Base-by-base conservation (phyloP, 2,329 filamentous ascomycete genomes). In the Diaporthe ampelina region DNA sequence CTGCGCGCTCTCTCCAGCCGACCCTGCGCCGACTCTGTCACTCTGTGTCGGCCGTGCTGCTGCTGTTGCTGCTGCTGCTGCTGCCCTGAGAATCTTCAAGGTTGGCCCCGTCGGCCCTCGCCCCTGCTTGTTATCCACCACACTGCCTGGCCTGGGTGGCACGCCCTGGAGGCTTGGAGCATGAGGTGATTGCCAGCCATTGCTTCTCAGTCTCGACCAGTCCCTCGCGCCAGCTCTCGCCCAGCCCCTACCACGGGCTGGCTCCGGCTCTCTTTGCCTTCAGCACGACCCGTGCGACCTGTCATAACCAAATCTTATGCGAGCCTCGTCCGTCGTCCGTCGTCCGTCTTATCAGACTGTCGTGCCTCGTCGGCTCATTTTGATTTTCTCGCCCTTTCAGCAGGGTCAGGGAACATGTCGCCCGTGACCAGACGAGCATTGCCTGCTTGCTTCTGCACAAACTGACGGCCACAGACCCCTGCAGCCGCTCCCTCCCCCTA, bases 261-360 rank as follows among this genome's bases (percentile, higher is more conserved):
- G 61, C 61, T 67, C 43, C 45, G 61, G 35, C 61, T 43, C 26
- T 65, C 43, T 48, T 48, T 43, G 37, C 45, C 45, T 52, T 52
- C 63, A 67, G 61, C 43, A 67, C 63, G 45, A 37, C 63, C 63
- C 37, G 24, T 21, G 45, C 63, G 45, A 67, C 63, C 45, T 67
- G 63, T 67, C 63, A 67, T n/a, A 67, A 37, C 63, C 45, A 67
- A 67, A 52, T 67, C 63, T 67, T 67, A 52, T 67, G 63, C 7
- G 45, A 35, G 24, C 63, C 45, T 67, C 11, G 35, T 67, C 29
- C 43, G 24, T 50, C 26, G 29, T 32, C 21, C 43, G 29, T 32
- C 29, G 13, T 35, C 9, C 26, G 32, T 17, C 32, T 26, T 50
- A 50, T 24, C 61, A 52, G 43, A 35, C 43, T 52, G 61, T 6